Conservation (phyloP, 306 rosid species). For the Trifolium subterraneum region DNA sequence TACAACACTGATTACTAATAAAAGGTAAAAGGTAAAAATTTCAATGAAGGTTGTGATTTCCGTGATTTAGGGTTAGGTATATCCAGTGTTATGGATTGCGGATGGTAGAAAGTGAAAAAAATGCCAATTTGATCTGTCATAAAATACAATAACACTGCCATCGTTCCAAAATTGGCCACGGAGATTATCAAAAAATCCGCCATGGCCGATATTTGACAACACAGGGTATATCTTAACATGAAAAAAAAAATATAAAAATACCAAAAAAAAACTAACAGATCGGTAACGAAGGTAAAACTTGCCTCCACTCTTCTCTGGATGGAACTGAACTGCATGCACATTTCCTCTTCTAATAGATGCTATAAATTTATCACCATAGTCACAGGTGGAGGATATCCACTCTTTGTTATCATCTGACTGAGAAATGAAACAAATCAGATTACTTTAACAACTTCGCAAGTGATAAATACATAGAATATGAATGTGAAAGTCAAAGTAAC, state of each 20-base stretch:
- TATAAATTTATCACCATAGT: constrained; percentile 87
- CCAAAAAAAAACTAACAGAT: not conserved
- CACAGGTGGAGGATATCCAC: constrained; percentile 91
- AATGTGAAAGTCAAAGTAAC: constrained; percentile 26
- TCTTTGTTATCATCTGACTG: constrained; percentile 90
- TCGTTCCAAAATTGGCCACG: not conserved
- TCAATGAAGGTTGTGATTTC: not conserved
- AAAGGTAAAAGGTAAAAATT: constrained; percentile 7
- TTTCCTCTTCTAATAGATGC: constrained; percentile 90
- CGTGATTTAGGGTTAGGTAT: not conserved
- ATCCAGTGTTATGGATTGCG: not conserved
- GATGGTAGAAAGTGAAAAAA: not conserved
- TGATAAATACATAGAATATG: constrained; percentile 14
- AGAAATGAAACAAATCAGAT: constrained; percentile 6
- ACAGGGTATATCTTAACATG: not conserved
- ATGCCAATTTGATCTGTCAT: not conserved
- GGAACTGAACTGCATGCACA: constrained; percentile 97
- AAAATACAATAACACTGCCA: no score
- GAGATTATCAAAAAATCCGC: no score
- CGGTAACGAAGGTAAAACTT: constrained; percentile 47
- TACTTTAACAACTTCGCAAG: constrained; percentile 36
- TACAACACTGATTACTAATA: not conserved
- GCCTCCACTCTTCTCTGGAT: constrained; percentile 99
- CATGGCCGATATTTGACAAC: not conserved
- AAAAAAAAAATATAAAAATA: not conserved